Evolutionary conservation across 495 filamentous ascomycete species (phyloP).

Genomic region (Hypoxylon rickii): DNA sequence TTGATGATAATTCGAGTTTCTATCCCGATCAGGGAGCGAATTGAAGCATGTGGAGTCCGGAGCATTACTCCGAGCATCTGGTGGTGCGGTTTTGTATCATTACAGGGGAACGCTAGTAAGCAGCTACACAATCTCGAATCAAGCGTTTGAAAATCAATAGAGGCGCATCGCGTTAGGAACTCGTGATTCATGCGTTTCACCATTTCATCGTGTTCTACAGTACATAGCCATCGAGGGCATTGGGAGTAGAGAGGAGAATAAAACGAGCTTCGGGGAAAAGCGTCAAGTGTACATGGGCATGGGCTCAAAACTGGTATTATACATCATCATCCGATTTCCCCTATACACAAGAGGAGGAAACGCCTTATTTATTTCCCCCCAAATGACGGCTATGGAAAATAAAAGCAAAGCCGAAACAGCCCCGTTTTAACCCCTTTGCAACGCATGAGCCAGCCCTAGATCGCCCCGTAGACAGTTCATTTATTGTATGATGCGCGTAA

Average conservation of each 20-base stretch:
- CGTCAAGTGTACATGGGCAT: slow-evolving; percentile 31
- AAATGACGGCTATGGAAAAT: slow-evolving; percentile 21
- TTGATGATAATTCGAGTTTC: no score
- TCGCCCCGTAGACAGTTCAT: neutral
- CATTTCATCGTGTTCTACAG: slow-evolving; percentile 9
- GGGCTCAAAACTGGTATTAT: slow-evolving; percentile 17
- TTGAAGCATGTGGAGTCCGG: no score
- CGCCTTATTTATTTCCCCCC: slow-evolving; percentile 26
- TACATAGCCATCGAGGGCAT: slow-evolving; percentile 10
- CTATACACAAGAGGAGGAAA: slow-evolving; percentile 31
- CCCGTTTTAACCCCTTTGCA: slow-evolving; percentile 27
- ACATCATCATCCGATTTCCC: slow-evolving; percentile 30
- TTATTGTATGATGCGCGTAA: slow-evolving; percentile 82
- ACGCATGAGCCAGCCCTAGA: slow-evolving; percentile 14
- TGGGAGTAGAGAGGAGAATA: slow-evolving; percentile 36
- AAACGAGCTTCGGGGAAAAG: slow-evolving; percentile 28
- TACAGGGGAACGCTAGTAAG: neutral
- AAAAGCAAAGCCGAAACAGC: slow-evolving; percentile 26
- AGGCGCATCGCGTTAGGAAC: neutral
- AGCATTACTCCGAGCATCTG: no score
- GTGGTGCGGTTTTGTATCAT: no score
- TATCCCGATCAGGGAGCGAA: no score
- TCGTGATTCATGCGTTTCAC: slow-evolving; percentile 9
- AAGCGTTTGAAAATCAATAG: neutral
- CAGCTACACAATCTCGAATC: neutral